phyloP scores from a whole-genome alignment of 495 filamentous ascomycete species.

The Polyplosphaeria fusca region DNA sequence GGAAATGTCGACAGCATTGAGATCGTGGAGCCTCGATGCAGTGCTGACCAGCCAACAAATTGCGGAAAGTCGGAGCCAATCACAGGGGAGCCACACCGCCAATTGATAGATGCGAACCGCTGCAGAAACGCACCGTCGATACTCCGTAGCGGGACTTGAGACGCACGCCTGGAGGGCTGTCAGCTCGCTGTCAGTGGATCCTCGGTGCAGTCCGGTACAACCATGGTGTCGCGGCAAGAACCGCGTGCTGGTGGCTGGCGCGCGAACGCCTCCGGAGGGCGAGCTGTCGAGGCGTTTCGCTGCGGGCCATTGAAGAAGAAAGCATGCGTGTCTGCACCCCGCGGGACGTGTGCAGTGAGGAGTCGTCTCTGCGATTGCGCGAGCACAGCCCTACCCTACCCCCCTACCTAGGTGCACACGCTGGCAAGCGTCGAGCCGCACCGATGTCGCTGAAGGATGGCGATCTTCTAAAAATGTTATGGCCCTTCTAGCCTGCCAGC shows the following conservation, averaged over 20 bases:
- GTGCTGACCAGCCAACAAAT: constrained; percentile 7
- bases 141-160: constrained; percentile 7
- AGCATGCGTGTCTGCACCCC: constrained; percentile 4
- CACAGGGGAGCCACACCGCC: constrained; percentile 23
- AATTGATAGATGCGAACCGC: constrained; percentile 34
- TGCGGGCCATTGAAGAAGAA: constrained; percentile 24
- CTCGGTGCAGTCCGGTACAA: constrained; percentile 9
- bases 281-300: constrained; percentile 3
- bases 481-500: constrained; percentile 28
- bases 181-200: constrained; percentile 8
- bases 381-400: constrained; percentile 6
- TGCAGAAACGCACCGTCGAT: constrained; percentile 9
- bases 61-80: constrained; percentile 16
- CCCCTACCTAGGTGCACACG: constrained; percentile 3
- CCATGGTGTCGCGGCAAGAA: constrained; percentile 8
- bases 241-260: constrained; percentile 10
- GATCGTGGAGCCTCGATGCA: constrained; percentile 7
- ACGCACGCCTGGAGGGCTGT: constrained; percentile 10
- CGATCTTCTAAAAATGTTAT: constrained; percentile 8
- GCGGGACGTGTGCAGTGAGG: constrained; percentile 15
- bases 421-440: not conserved
- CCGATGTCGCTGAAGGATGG: constrained; percentile 8
- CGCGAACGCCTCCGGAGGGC: constrained; percentile 1
- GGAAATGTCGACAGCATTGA: too few relatives aligned
- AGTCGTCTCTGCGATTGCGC: constrained; percentile 8